Base-by-base conservation (phyloP, 345 rosid species). In the Pseudoturritis turrita region DNA sequence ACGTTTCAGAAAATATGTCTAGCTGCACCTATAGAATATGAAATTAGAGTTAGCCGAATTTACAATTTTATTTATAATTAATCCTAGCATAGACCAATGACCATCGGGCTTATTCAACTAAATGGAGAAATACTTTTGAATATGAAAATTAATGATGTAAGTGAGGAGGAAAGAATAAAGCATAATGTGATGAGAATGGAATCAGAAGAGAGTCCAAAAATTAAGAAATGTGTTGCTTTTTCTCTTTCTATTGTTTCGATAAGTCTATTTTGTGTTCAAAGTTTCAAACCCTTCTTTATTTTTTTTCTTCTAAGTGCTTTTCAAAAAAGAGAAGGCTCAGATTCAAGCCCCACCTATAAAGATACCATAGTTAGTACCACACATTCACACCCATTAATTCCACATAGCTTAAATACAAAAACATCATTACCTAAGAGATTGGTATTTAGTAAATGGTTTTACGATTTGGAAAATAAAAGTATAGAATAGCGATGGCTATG, bases 291-390 rank as follows among this genome's bases (percentile, higher is more conserved):
- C 74, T 68, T 36, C 74, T 68, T 75, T 62, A 39, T 47, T 54
- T 40, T 7, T 68, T 11, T 58, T 75, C 51, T 53, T 44, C 26
- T 35, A 35, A 75, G 70, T 75, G 74, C 74, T 75, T 75, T 75
- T 75, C 35, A 40, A 37, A 47, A 44, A 23, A 67, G 79, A 68
- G 62, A 75, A 54, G 73, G 64, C 74, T 68, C 28, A 61, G 79
- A 75, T 75, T 75, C 70, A 61, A 68, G 70, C 69, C 79, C 74
- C 74, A 68, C 79, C 70, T 68, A 61, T 61, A 52, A 75, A 68
- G 78, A 75, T 68, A 61, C 78, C 74, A 59, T 59, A 75, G 41
- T 53, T 26, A 23, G 23, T 36, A 53, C 74, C 64, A 45, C 74
- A 68, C 43, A 75, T 75, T 75, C 70, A 68, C 69, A 75, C 73